Evolutionary conservation across 1,284 basidiomycete genomes (phyloP).

Genomic region (Nidula niveotomentosa): DNA sequence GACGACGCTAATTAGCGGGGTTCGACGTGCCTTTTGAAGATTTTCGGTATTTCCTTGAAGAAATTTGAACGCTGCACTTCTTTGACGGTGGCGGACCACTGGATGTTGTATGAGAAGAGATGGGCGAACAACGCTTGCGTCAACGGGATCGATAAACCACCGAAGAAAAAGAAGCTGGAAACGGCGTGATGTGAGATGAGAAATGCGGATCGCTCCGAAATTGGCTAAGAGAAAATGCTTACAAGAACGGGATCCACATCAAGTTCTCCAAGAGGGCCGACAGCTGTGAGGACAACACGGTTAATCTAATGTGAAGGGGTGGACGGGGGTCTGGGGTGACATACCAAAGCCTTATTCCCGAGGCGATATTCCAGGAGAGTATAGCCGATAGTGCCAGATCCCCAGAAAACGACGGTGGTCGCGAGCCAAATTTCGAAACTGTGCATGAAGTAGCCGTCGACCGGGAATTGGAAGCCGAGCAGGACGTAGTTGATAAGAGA

Average conservation of each 20-base stretch:
- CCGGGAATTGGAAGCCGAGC: slow-evolving; percentile 61
- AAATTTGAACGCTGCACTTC: slow-evolving; percentile 86
- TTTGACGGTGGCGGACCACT: slow-evolving; percentile 79
- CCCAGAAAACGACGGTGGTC: slow-evolving; percentile 75
- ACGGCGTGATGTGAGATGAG: background rate
- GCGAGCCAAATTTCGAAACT: slow-evolving; percentile 78
- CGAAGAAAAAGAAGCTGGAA: slow-evolving; percentile 82
- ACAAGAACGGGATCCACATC: slow-evolving; percentile 82
- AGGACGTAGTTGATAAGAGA: slow-evolving; percentile 73
- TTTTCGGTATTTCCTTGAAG: slow-evolving; percentile 86
- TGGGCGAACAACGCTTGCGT: slow-evolving; percentile 77
- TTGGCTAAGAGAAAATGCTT: slow-evolving; percentile 39
- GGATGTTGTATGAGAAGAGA: slow-evolving; percentile 82
- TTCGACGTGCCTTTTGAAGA: slow-evolving; percentile 51
- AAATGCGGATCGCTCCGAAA: slow-evolving; percentile 4
- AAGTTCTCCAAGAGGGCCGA: slow-evolving; percentile 63
- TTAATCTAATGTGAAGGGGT: background rate
- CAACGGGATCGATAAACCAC: slow-evolving; percentile 75
- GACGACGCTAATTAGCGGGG: slow-evolving; percentile 12
- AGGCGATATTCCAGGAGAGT: slow-evolving; percentile 77
- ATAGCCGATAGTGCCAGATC: slow-evolving; percentile 70
- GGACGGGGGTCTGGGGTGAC: slow-evolving; percentile 44
- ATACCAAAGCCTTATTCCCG: slow-evolving; percentile 55
- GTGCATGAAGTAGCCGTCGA: slow-evolving; percentile 73
- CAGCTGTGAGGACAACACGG: slow-evolving; percentile 14